Conservation (phyloP, 1,284 basidiomycete species). For the Sparassis latifolia region DNA sequence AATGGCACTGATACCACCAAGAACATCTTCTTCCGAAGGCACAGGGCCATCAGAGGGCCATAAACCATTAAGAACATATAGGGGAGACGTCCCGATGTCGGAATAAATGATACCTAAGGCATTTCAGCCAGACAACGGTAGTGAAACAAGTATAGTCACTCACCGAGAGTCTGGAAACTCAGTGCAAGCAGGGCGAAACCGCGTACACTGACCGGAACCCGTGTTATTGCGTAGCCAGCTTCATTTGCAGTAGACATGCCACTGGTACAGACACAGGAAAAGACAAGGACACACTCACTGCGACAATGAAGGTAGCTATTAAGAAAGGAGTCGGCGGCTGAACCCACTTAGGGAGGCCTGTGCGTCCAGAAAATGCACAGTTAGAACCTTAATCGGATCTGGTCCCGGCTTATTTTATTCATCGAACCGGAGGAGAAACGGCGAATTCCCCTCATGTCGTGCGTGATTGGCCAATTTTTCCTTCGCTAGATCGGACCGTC, state of each 20-base stretch:
- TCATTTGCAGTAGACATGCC: neutral
- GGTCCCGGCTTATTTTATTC: neutral
- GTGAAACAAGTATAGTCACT: slow-evolving; percentile 1
- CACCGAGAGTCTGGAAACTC: slow-evolving; percentile 33
- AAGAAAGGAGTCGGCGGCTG: neutral
- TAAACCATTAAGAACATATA: slow-evolving; percentile 61
- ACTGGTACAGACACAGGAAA: neutral
- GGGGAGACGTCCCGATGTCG: slow-evolving; percentile 58
- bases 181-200: slow-evolving; percentile 28
- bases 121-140: neutral
- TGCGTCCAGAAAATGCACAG: neutral
- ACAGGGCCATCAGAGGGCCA: slow-evolving; percentile 42
- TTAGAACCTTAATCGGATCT: neutral
- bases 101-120: slow-evolving; percentile 55
- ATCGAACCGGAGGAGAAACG: neutral
- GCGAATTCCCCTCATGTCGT: neutral
- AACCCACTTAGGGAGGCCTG: neutral
- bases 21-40: slow-evolving; percentile 52
- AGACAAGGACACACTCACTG: neutral
- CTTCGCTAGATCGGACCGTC: too few species aligned
- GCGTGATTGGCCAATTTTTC: too few species aligned
- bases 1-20: slow-evolving; percentile 56
- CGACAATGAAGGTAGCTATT: neutral
- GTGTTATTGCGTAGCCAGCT: neutral
- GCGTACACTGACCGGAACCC: slow-evolving; percentile 8